phyloP scores from a whole-genome alignment of 495 filamentous ascomycete species.

The Bacidia gigantensis region DNA sequence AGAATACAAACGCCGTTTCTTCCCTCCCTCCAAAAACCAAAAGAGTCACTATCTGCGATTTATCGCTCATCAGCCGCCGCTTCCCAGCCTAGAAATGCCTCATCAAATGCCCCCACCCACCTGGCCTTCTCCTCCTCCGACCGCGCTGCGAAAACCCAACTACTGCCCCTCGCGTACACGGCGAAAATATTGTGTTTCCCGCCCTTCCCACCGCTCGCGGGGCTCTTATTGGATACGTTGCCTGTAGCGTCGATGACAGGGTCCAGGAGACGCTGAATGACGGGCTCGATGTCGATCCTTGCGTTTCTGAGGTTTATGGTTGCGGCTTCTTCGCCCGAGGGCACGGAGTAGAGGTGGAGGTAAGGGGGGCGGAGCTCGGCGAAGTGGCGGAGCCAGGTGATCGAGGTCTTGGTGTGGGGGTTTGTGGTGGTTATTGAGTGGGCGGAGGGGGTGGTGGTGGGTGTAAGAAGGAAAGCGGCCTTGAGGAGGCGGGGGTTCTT shows the following conservation, averaged over 20 bases:
- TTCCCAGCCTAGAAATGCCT: slow-evolving; percentile 10
- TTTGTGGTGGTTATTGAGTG: neutral
- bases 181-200: slow-evolving; percentile 69
- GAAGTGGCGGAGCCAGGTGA: slow-evolving; percentile 69
- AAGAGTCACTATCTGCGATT: too few species aligned
- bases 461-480: slow-evolving; percentile 7
- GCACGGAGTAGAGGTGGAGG: slow-evolving; percentile 70
- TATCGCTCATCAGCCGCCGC: neutral
- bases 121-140: slow-evolving; percentile 82
- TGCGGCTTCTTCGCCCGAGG: slow-evolving; percentile 77
- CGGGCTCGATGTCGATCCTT: slow-evolving; percentile 74
- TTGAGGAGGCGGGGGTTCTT: slow-evolving; percentile 12
- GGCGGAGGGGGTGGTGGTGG: neutral
- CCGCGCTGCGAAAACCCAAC: slow-evolving; percentile 82
- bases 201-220: slow-evolving; percentile 26
- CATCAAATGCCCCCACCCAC: slow-evolving; percentile 49
- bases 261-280: slow-evolving; percentile 64
- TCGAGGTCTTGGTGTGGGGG: slow-evolving; percentile 5
- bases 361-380: slow-evolving; percentile 89
- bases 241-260: slow-evolving; percentile 24
- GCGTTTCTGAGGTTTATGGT: slow-evolving; percentile 76
- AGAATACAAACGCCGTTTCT: neutral
- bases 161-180: slow-evolving; percentile 83
- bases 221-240: slow-evolving; percentile 18
- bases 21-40: neutral